Conservation (phyloP, 1,139 yeast species). For the Hyphopichia buzzinii region DNA sequence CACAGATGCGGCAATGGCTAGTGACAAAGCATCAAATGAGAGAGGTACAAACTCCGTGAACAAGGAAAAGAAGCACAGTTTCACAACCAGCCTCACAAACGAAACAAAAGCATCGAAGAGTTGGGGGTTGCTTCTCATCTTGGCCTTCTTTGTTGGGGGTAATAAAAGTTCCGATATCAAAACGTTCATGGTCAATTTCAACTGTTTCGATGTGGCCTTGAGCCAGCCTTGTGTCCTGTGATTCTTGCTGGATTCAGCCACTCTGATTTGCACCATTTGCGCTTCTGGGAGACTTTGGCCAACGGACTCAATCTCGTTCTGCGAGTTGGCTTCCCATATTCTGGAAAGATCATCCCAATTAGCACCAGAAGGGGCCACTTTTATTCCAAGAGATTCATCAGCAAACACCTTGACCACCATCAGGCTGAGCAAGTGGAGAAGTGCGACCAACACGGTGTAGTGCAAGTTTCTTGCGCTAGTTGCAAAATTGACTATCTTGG, state of each 20-base stretch:
- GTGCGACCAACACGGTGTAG: conserved; percentile 18
- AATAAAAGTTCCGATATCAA: conserved; percentile 26
- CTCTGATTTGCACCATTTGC: conserved; percentile 6
- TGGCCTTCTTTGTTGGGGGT: conserved; percentile 12
- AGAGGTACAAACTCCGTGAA: conserved; percentile 31
- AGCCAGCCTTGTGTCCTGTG: conserved; percentile 64
- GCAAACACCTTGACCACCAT: conserved; percentile 27
- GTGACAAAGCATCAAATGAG: conserved; percentile 28
- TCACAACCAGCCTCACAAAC: conserved; percentile 22
- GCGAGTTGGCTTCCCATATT: conserved; percentile 15
- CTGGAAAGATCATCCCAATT: conserved; percentile 17
- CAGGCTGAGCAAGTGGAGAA: conserved; percentile 21
- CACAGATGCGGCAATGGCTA: conserved; percentile 16
- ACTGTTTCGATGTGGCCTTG: conserved; percentile 59
- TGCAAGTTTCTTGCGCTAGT: conserved; percentile 23
- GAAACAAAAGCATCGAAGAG: conserved; percentile 20
- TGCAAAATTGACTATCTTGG: conserved; percentile 30
- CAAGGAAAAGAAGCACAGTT: conserved; percentile 32
- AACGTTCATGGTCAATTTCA: conserved; percentile 44
- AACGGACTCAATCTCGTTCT: conserved; percentile 6
- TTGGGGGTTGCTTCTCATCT: conserved; percentile 22
- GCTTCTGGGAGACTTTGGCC: conserved; percentile 6
- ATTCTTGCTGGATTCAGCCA: background rate
- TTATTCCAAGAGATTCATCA: conserved; percentile 22
- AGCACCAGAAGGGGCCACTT: conserved; percentile 3